Evolutionary conservation across 176 grass and related monocot genomes (phyloP), one percentile per base, ranked within the genome.

Genomic region (Triticum timopheevii): DNA sequence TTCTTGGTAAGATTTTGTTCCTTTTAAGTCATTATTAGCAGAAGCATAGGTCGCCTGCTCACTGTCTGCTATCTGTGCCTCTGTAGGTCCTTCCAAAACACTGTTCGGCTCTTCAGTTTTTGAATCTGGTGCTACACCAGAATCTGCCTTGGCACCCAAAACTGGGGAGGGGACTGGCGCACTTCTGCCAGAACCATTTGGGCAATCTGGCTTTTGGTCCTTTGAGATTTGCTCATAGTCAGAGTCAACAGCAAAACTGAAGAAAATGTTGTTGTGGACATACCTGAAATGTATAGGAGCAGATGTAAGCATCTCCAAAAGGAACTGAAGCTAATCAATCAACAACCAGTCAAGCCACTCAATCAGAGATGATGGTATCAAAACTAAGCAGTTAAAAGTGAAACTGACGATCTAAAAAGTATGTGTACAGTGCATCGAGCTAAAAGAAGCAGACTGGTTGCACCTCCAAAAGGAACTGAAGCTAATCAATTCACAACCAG

Each of bases 261-360:
- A 99, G 97, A 99, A 99, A 42, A 99, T 96, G 58, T 93, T 99
- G 84, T 99, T 99, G 87, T 99, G 94, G 36, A 99, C 97, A 82
- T 99, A 99, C 97, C 97, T 99, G 76, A 80, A 90, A 39, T 56
- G 78, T 65, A 44, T 20, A 72, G 79, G 11, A 87, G 31, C 23
- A 90, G 8, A 59, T 19, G 45, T 89, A 73, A 88, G 88, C 40
- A 86, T 81, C n/a, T 76, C 42, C 44, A 17, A 17, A 90, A 35
- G 3, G 23, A 58, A 65, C 69, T 35, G n/a, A 49, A 86, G 73
- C 4, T 66, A 52, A 56, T 58, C 17, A 34, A 54, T 9, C 27
- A 30, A 50, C 47, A 12, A 34, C 63, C 33, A 83, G 81, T 75
- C 10, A 68, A 40, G 33, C 40, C 30, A 81, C 47, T 68, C 9